Base-by-base conservation (phyloP, 352 stramenopile genomes). In the Peronospora destructor region DNA sequence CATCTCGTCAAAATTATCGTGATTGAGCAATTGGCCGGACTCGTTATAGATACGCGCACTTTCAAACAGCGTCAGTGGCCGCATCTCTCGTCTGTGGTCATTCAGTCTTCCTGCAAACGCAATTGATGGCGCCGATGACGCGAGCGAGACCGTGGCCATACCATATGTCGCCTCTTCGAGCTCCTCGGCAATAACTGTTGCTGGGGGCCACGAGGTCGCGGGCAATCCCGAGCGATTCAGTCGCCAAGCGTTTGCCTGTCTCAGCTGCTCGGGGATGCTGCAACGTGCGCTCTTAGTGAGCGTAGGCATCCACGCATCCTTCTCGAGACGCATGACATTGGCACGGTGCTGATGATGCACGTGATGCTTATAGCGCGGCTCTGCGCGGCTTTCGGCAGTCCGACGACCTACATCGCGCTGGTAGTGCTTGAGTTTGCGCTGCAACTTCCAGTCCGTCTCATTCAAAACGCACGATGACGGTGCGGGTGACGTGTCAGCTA, bases 41-140 rank as follows among this genome's bases (percentile, higher is more conserved):
- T 87, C 73, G 51, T 88, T 87, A 58, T 82, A 89, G 56, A 91
- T 76, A 25, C 70, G 63, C 6, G 81, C 81, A 53, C 71, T 87
- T 30, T 91, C 81, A 40, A 91, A 90, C 3, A 91, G 68, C 37
- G 81, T 91, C 64, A 91, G 81, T 4, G 66, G 72, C 4, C 76
- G 69, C 25, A 60, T 62, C 39, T 76, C 73, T 6, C 72, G 72
- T 52, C 73, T 71, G 49, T 61, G 53, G 2, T 55, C 51, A 45
- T 62, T 43, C 30, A 63, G 66, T 34, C 65, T 52, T 30, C 43
- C 68, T 37, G 64, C 47, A 28, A 43, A 55, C 4, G 61, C 68
- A 2, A 54, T 55, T 33, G 69, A 69, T 6, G 76, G 76, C n/a
- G 66, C 71, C 3, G 76, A 84, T 13, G 68, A 67, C 25, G 65